These are phyloP conservation scores for Termitomyces sp. DNA, from an alignment of 768 basidiomycete genomes.

Conservation along the genomic window DNA sequence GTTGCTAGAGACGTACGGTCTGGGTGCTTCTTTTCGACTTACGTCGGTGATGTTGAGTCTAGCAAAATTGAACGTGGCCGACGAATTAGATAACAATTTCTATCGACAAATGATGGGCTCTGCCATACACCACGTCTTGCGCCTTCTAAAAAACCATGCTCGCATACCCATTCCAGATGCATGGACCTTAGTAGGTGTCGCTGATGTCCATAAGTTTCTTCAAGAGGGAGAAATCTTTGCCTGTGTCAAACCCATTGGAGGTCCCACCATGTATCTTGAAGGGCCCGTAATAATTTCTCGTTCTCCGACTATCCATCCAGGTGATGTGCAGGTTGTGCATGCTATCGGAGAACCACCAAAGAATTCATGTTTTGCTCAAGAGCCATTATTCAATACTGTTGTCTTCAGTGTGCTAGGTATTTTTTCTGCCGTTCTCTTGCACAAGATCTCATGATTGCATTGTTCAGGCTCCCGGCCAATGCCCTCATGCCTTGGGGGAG, in stretches of 20 bases:
- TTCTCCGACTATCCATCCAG: slow-evolving; percentile 69
- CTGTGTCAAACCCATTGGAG: slow-evolving; percentile 44
- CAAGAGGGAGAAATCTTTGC: slow-evolving; percentile 58
- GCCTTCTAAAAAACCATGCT: slow-evolving; percentile 61
- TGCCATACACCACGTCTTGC: slow-evolving; percentile 59
- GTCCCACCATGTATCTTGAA: slow-evolving; percentile 41
- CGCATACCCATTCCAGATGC: slow-evolving; percentile 63
- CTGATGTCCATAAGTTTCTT: slow-evolving; percentile 58
- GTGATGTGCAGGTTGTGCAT: slow-evolving; percentile 56
- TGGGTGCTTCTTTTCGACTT: slow-evolving; percentile 55
- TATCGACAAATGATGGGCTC: slow-evolving; percentile 51
- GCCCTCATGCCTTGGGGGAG: slow-evolving; percentile 63
- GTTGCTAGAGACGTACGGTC: slow-evolving; percentile 53
- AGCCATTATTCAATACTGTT: slow-evolving; percentile 57
- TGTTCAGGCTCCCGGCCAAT: slow-evolving; percentile 54
- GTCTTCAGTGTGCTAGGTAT: slow-evolving; percentile 62
- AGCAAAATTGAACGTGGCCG: slow-evolving; percentile 41
- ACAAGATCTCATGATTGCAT: background rate
- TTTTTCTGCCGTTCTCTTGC: background rate
- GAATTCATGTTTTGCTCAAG: slow-evolving; percentile 47
- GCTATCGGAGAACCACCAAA: slow-evolving; percentile 60
- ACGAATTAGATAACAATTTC: slow-evolving; percentile 39
- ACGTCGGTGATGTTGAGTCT: slow-evolving; percentile 50
- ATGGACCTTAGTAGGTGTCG: slow-evolving; percentile 71
- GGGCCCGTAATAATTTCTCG: slow-evolving; percentile 57